phyloP scores from a whole-genome alignment of 768 basidiomycete species.

The Termitomyces sp. region DNA sequence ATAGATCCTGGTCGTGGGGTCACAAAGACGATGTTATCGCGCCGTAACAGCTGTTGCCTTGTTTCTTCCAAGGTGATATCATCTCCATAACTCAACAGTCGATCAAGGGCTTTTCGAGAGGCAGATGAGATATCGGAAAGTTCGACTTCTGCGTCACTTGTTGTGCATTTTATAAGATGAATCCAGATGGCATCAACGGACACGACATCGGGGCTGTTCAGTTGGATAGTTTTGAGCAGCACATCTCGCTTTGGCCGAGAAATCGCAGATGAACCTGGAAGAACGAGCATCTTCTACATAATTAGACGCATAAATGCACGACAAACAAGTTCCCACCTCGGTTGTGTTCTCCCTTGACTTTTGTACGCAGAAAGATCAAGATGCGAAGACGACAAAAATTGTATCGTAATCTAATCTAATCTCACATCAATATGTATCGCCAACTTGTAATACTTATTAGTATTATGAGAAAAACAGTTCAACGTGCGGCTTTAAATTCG shows the following conservation, averaged over 20 bases:
- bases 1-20: constrained; percentile 86
- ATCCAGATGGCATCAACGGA: constrained; percentile 82
- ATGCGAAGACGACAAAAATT: constrained; percentile 1
- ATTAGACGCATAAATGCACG: background rate
- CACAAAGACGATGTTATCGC: constrained; percentile 57
- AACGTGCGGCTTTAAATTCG: no score
- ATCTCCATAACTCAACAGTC: constrained; percentile 84
- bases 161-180: constrained; percentile 72
- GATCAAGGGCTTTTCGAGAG: constrained; percentile 50
- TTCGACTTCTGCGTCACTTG: constrained; percentile 36
- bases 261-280: constrained; percentile 72
- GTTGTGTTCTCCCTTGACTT: background rate
- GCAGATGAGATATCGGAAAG: constrained; percentile 40
- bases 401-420: constrained; percentile 12
- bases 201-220: constrained; percentile 41
- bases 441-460: background rate
- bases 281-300: constrained; percentile 57
- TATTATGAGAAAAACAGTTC: no score
- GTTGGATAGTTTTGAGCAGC: constrained; percentile 58
- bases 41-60: constrained; percentile 24
- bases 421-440: background rate
- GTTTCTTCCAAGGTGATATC: constrained; percentile 49
- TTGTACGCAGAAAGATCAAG: background rate
- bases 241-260: constrained; percentile 65
- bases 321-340: background rate